phyloP scores from a whole-genome alignment of 2,329 filamentous ascomycete genomes.

The Colletotrichum godetiae region DNA sequence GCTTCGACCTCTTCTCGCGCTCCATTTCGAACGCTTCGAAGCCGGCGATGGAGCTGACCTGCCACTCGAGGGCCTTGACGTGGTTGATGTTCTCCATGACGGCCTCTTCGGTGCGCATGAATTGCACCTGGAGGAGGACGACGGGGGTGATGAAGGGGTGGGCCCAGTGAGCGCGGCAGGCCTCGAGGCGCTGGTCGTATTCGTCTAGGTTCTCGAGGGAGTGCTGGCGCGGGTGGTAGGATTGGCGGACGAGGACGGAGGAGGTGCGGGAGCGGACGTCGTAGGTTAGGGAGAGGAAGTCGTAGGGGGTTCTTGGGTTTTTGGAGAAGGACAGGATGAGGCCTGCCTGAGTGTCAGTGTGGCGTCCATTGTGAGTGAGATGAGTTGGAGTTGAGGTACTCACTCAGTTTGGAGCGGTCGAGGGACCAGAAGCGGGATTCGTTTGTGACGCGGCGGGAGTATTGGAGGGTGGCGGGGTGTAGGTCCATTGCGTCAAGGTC shows the following conservation, averaged over 20 bases:
- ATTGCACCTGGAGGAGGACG: constrained; percentile 58
- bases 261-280: constrained; percentile 50
- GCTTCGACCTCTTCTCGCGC: constrained; percentile 39
- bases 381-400: neutral
- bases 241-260: constrained; percentile 56
- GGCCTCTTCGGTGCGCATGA: constrained; percentile 56
- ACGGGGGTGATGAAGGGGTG: constrained; percentile 58
- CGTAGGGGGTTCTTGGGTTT: constrained; percentile 56
- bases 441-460: constrained; percentile 50
- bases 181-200: constrained; percentile 57
- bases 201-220: constrained; percentile 56
- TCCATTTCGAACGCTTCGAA: constrained; percentile 45
- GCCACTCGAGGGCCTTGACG: constrained; percentile 53
- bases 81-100: constrained; percentile 56
- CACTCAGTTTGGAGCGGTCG: constrained; percentile 49
- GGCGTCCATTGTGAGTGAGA: neutral
- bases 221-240: constrained; percentile 54
- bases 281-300: constrained; percentile 60
- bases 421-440: constrained; percentile 54
- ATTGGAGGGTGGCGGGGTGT: constrained; percentile 53
- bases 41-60: constrained; percentile 56
- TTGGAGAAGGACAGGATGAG: constrained; percentile 58
- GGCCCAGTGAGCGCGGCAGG: constrained; percentile 56
- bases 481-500: constrained; percentile 50
- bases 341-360: constrained; percentile 41